Evolutionary conservation across 1,284 basidiomycete genomes (phyloP).

Genomic region (Moesziomyces antarcticus): DNA sequence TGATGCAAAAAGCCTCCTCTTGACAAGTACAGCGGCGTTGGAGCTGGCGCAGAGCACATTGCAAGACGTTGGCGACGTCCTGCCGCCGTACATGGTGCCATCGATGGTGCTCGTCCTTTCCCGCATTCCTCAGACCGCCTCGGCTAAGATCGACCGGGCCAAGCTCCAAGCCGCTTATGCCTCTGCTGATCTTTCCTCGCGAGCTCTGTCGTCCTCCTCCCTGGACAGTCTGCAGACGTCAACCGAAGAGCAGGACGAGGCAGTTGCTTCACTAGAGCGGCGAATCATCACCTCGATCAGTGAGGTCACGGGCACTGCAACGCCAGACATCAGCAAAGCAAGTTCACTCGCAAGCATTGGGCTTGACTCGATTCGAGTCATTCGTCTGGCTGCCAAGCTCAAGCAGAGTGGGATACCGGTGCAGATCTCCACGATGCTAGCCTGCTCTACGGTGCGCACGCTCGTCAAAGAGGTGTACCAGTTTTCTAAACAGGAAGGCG

Average conservation of each 20-base stretch:
- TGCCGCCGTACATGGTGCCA: constrained; percentile 21
- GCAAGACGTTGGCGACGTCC: background rate
- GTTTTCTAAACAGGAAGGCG: background rate
- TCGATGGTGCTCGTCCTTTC: constrained; percentile 11
- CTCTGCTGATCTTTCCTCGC: constrained; percentile 8
- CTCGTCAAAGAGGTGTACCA: background rate
- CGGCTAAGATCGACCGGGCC: constrained; percentile 15
- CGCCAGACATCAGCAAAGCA: constrained; percentile 3
- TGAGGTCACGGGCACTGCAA: constrained; percentile 8
- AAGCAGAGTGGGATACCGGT: constrained; percentile 8
- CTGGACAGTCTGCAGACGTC: background rate
- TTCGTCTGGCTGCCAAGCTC: constrained; percentile 21
- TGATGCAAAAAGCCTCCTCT: constrained; percentile 2
- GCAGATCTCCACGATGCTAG: constrained; percentile 1
- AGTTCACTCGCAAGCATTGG: constrained; percentile 14
- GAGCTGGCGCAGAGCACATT: constrained; percentile 7
- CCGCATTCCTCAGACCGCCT: constrained; percentile 21
- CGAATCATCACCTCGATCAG: constrained; percentile 4
- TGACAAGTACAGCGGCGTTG: constrained; percentile 1
- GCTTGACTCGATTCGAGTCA: constrained; percentile 15
- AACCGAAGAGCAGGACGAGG: background rate
- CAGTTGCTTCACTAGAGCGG: background rate
- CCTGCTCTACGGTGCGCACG: constrained; percentile 4
- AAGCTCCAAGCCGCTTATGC: constrained; percentile 13
- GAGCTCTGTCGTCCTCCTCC: background rate